Evolutionary conservation across 768 basidiomycete genomes (phyloP).

Genomic region (Amylocystis lapponica): DNA sequence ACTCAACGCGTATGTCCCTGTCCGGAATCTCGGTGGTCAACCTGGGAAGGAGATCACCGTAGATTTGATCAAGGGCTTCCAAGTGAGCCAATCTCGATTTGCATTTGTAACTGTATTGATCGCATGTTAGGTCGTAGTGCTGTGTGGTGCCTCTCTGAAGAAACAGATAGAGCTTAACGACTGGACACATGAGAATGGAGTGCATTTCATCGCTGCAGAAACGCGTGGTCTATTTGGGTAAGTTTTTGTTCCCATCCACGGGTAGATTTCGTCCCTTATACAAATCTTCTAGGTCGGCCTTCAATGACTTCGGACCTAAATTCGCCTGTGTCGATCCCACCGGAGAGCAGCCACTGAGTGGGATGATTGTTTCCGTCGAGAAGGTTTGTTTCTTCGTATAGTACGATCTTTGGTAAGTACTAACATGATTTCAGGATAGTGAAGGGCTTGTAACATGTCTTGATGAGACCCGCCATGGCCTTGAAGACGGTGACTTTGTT

Average conservation of each 20-base stretch:
- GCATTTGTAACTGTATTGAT: not conserved
- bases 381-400: constrained; percentile 51
- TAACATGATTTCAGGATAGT: constrained; percentile 45
- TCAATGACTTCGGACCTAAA: constrained; percentile 94
- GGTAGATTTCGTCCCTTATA: not conserved
- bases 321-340: constrained; percentile 97
- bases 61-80: constrained; percentile 82
- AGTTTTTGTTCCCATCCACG: constrained; percentile 14
- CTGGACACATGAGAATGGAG: constrained; percentile 85
- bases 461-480: constrained; percentile 94
- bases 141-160: constrained; percentile 68
- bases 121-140: constrained; percentile 69
- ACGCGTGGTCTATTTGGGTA: constrained; percentile 94
- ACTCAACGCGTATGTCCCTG: constrained; percentile 93
- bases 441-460: constrained; percentile 95
- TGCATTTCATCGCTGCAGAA: constrained; percentile 89
- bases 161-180: constrained; percentile 95
- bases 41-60: constrained; percentile 73
- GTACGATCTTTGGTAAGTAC: not conserved
- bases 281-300: constrained; percentile 58
- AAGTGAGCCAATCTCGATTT: constrained; percentile 46
- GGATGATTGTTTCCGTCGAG: constrained; percentile 94
- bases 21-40: constrained; percentile 75
- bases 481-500: constrained; percentile 98
- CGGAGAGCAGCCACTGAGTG: constrained; percentile 89